Percentiles rank a stretch among this genome's conserved stretches.
phyloP scores from a whole-genome alignment of 257 asterid species.

The Solanum lycopersicoides region DNA sequence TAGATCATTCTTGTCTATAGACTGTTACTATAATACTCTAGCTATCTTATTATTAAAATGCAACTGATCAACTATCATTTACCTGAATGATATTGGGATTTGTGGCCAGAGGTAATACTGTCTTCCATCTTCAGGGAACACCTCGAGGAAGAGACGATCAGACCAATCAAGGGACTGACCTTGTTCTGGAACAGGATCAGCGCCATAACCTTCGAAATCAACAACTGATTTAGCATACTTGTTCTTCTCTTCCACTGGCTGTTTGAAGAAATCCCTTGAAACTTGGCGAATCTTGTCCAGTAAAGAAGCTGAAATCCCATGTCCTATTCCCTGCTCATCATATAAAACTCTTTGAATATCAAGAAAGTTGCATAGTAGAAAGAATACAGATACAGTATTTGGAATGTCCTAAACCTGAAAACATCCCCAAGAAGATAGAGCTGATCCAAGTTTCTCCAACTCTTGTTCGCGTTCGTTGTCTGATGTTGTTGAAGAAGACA shows the following conservation, averaged over 20 bases:
- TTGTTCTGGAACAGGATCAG: conserved; percentile 49
- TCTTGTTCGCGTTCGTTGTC: conserved; percentile 4
- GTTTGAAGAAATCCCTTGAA: conserved; percentile 37
- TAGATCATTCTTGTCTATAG: background rate
- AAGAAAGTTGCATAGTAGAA: background rate
- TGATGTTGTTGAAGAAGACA: background rate
- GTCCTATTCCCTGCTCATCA: conserved; percentile 30
- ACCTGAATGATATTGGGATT: conserved; percentile 36
- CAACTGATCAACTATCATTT: background rate
- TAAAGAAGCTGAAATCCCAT: conserved; percentile 34
- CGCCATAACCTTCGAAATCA: conserved; percentile 53
- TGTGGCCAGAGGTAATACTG: conserved; percentile 36
- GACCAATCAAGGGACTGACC: conserved; percentile 59
- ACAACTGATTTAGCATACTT: conserved; percentile 31
- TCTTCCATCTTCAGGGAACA: conserved; percentile 34
- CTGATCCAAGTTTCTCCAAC: conserved; percentile 23
- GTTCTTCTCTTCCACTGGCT: conserved; percentile 43
- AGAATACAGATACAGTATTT: background rate
- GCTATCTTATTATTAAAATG: background rate
- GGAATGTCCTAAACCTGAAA: conserved; percentile 30
- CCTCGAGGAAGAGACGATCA: conserved; percentile 32
- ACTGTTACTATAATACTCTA: background rate
- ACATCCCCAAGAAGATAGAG: conserved; percentile 50
- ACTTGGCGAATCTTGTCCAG: conserved; percentile 21
- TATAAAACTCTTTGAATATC: background rate